phyloP scores from a whole-genome alignment of 768 basidiomycete genomes.

The Boletus tylopilopsis region DNA sequence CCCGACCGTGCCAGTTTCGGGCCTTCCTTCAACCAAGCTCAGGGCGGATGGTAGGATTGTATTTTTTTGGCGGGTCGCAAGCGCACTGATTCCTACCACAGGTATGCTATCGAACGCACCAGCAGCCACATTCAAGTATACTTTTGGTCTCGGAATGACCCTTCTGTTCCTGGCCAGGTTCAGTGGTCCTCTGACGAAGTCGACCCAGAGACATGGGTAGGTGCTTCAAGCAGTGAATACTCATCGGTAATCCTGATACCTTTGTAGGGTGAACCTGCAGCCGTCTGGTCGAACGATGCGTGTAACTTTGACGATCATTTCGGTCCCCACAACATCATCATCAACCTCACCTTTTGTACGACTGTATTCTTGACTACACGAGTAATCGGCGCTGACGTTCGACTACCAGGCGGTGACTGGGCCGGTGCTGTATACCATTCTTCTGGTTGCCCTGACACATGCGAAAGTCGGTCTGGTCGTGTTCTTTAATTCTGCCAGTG shows the following conservation, averaged over 20 bases:
- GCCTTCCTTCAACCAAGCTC: slow-evolving; percentile 26
- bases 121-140: slow-evolving; percentile 36
- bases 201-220: slow-evolving; percentile 32
- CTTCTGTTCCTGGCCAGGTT: slow-evolving; percentile 25
- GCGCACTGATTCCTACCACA: slow-evolving; percentile 12
- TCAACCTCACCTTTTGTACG: slow-evolving; percentile 61
- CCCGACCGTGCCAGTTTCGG: slow-evolving; percentile 15
- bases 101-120: slow-evolving; percentile 42
- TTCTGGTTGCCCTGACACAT: slow-evolving; percentile 53
- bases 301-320: slow-evolving; percentile 39
- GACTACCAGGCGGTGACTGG: slow-evolving; percentile 52
- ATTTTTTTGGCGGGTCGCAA: background rate
- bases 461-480: slow-evolving; percentile 41
- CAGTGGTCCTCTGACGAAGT: slow-evolving; percentile 7
- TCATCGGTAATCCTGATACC: background rate
- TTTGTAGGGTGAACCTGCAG: slow-evolving; percentile 30
- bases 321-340: slow-evolving; percentile 32
- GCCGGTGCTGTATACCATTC: slow-evolving; percentile 45
- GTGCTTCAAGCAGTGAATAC: background rate
- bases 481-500: background rate
- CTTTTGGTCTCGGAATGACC: slow-evolving; percentile 39
- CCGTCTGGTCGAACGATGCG: slow-evolving; percentile 30
- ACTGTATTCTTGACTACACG: slow-evolving; percentile 2
- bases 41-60: slow-evolving; percentile 37
- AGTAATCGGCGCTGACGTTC: background rate